A percentile compares a stretch with the other conserved stretches of the same genome.
Conservation (phyloP, 495 filamentous ascomycete genomes). For the Hypoxylon cercidicola region DNA sequence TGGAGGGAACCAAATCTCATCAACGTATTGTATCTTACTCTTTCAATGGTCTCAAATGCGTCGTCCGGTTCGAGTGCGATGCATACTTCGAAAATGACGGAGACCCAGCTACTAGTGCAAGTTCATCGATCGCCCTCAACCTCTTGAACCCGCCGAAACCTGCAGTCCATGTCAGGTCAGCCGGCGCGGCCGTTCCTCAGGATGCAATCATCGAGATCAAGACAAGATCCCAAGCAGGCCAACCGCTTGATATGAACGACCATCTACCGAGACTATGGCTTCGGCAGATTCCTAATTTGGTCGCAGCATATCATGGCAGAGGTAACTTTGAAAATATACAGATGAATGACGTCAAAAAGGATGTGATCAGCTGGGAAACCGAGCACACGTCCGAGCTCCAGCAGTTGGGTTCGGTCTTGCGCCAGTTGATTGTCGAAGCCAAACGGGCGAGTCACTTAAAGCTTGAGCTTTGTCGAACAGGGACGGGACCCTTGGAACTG, state of each 20-base stretch:
- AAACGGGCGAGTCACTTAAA: constrained; percentile 49
- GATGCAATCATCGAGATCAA: constrained; percentile 71
- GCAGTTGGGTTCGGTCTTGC: constrained; percentile 54
- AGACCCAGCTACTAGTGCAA: background rate
- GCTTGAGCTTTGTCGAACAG: constrained; percentile 56
- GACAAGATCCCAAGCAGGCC: constrained; percentile 58
- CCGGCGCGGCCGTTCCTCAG: constrained; percentile 54
- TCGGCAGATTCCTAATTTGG: constrained; percentile 68
- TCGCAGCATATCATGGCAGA: constrained; percentile 66
- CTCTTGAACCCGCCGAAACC: background rate
- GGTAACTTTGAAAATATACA: constrained; percentile 66
- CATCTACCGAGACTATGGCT: constrained; percentile 69
- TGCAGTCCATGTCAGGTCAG: constrained; percentile 30
- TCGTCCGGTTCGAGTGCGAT: constrained; percentile 71
- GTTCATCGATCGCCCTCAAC: background rate
- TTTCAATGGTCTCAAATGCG: constrained; percentile 63
- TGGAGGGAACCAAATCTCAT: constrained; percentile 66
- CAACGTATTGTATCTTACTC: constrained; percentile 69
- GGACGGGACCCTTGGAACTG: constrained; percentile 53
- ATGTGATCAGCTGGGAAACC: constrained; percentile 64
- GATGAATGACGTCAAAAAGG: constrained; percentile 54
- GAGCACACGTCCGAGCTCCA: constrained; percentile 52
- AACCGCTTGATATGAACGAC: constrained; percentile 48
- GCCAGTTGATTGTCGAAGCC: constrained; percentile 54
- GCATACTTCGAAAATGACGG: constrained; percentile 57